Base-by-base conservation (phyloP, 176 grass and related monocot species). In the Avena atlantica region DNA sequence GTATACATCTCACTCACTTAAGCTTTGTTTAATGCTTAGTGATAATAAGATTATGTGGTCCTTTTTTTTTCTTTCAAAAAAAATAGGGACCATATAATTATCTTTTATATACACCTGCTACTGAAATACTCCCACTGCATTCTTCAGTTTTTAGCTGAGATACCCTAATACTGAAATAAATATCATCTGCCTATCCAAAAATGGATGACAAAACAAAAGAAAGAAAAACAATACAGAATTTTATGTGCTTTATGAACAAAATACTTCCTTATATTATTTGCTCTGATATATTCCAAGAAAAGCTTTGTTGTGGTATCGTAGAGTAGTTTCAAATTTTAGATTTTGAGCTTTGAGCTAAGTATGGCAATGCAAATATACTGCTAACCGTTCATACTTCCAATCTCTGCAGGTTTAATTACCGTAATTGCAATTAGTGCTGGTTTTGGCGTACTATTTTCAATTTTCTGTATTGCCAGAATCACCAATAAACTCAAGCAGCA, bases 401-500 rank as follows among this genome's bases (percentile, higher is more conserved):
- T 24, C 63, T 91, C 0, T 31, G 1, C 57, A 89, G 87, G 83
- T 55, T n/a, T 86, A 73, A 72, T 92, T 15, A 83, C 81, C 2
- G 60, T 67, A 74, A 76, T 86, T 77, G 91, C 83, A 17, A 5
- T 89, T 1, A 70, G 79, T 81, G 70, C 50, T 79, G 29, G 91
- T 29, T 62, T 87, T 61, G 82, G 91, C 0, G 11, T 89, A n/a
- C n/a, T 89, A 3, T 64, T 81, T 60, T 79, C 86, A 58, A 17
- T 84, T 23, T 5, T 85, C 1, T 80, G 84, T 77, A 31, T 79
- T 53, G n/a, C 65, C 11, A 80, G 71, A 72, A 80, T 89, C 20
- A 73, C 45, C 3, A 84, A 64, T 0, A 80, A 15, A 24, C 40
- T 92, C 45, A 86, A 79, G 4, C 24, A 59, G 57, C 36, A 3